Base-by-base conservation (phyloP, 2,329 filamentous ascomycete species). In the Curvularia eragrostidis region DNA sequence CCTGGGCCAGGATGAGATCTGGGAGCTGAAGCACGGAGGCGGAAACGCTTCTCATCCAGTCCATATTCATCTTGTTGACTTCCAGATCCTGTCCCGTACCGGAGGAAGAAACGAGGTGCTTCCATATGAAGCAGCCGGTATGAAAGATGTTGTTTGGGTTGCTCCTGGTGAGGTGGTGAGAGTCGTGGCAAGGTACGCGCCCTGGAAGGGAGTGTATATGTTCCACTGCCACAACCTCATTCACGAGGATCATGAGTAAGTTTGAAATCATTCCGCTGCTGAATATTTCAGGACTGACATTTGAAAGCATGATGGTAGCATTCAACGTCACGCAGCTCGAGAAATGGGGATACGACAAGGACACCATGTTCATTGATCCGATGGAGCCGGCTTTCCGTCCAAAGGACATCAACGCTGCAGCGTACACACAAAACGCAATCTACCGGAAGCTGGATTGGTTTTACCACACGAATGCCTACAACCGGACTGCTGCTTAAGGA, bases 51-150 rank as follows among this genome's bases (percentile, higher is more conserved):
- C 80, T 2, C 84, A 87, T 63, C 84, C 84, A 1, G 73, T 79
- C 30, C 85, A 87, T 69, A 81, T 87, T 47, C 85, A 87, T 65
- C 77, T 87, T 1, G 81, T 88, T 47, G 84, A 87, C 64, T 84
- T 87, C 71, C 80, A 82, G 54, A 76, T 87, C 34, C 64, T 86
- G 21, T 77, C 75, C 7, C 81, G 85, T 18, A 79, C 68, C 0
- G 81, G 82, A 3, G 79, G 79, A 9, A 72, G 77, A 4, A 61
- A 64, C 18, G 67, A 65, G 12, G 79, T 86, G 4, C 64, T 78
- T 59, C 78, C 82, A 0, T 87, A 87, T 62, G 85, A 87, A 71
- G 73, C 76, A 1, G 80, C 78, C 0, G 84, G 82, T 0, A 78
- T 85, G 18, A 87, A 87, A 70, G 85, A 87, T 62, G 82, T 86